Conservation (phyloP, 768 basidiomycete species). For the Suillus variegatus region DNA sequence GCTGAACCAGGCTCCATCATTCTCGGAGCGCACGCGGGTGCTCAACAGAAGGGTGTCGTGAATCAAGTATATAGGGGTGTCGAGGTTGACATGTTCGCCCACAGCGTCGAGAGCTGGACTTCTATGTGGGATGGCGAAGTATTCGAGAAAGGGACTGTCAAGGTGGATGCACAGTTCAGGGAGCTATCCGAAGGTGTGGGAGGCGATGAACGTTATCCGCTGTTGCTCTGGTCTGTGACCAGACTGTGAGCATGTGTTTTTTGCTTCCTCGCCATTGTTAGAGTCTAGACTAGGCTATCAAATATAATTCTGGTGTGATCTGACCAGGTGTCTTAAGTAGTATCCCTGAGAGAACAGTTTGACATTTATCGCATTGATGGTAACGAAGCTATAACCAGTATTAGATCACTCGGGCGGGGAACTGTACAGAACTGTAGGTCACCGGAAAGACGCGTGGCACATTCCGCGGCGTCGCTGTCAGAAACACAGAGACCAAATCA, state of each 20-base stretch:
- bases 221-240: not conserved
- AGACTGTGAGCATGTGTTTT: not conserved
- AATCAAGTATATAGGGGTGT: not conserved
- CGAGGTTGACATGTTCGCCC: constrained; percentile 25
- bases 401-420: not conserved
- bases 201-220: not conserved
- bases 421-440: not conserved
- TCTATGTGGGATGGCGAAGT: constrained; percentile 40
- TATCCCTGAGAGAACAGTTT: not conserved
- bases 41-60: not conserved
- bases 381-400: not conserved
- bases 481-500: no score
- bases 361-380: not conserved
- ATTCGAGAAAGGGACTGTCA: constrained; percentile 36
- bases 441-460: no score
- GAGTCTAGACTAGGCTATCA: not conserved
- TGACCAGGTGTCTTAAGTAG: not conserved
- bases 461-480: no score
- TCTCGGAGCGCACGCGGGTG: constrained; percentile 42
- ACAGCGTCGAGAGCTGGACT: constrained; percentile 37
- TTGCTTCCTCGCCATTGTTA: not conserved
- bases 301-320: not conserved
- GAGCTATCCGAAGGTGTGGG: not conserved
- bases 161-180: constrained; percentile 16
- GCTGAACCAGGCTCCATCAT: constrained; percentile 46